Conservation (phyloP, 805 yeast genomes). For the Cyberlindnera japonica region DNA sequence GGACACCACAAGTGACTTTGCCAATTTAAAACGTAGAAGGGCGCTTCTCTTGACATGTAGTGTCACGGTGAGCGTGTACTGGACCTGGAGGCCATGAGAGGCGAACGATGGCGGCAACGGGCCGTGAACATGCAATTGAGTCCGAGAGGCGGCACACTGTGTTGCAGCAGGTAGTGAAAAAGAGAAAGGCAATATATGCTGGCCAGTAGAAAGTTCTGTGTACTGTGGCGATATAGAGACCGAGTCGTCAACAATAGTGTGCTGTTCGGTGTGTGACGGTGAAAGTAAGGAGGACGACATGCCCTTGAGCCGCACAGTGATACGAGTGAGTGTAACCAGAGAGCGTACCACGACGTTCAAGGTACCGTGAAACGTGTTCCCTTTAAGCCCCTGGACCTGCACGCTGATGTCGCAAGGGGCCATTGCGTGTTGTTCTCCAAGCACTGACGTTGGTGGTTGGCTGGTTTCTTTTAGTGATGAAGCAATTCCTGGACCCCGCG, state of each 20-base stretch:
- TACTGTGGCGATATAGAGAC: slow-evolving; percentile 11
- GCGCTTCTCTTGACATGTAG: slow-evolving; percentile 6
- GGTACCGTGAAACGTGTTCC: slow-evolving; percentile 5
- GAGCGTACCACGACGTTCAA: slow-evolving; percentile 9
- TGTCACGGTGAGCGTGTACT: slow-evolving; percentile 9
- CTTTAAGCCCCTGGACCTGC: slow-evolving; percentile 5
- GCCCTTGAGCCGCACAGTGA: slow-evolving; percentile 10
- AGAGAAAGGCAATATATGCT: slow-evolving; percentile 14
- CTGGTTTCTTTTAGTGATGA: no score
- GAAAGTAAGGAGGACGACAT: background rate
- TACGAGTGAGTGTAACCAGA: slow-evolving; percentile 4
- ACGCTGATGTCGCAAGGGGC: slow-evolving; percentile 12
- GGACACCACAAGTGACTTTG: slow-evolving; percentile 10
- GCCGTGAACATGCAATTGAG: slow-evolving; percentile 9
- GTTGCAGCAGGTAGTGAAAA: slow-evolving; percentile 10
- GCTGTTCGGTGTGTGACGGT: slow-evolving; percentile 7
- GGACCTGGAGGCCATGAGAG: slow-evolving; percentile 9
- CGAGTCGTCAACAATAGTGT: slow-evolving; percentile 8
- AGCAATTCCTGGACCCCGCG: no score
- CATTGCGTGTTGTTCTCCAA: slow-evolving; percentile 2
- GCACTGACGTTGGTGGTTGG: no score
- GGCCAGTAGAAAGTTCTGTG: slow-evolving; percentile 7
- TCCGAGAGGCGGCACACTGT: slow-evolving; percentile 10
- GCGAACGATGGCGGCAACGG: slow-evolving; percentile 13
- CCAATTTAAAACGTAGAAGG: slow-evolving; percentile 7